Percentiles rank a stretch among this genome's conserved stretches.
phyloP scores from a whole-genome alignment of 2,329 filamentous ascomycete genomes.

The Alternaria arborescens region DNA sequence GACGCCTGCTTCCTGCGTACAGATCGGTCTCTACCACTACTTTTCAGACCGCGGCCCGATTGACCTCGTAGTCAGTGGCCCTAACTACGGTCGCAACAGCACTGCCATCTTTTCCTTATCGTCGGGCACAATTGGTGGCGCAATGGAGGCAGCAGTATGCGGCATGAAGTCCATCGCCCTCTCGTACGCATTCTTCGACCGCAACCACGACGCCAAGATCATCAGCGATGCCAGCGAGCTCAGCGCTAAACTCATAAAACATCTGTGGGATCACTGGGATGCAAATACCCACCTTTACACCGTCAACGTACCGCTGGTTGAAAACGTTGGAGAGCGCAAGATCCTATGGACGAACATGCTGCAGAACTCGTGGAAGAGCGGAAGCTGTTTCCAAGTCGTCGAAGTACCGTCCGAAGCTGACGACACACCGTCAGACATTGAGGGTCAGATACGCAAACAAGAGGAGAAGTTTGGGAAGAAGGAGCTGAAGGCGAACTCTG shows the following conservation, averaged over 20 bases:
- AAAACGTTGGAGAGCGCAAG: constrained; percentile 74
- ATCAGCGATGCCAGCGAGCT: constrained; percentile 80
- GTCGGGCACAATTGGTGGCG: constrained; percentile 60
- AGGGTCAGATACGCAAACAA: constrained; percentile 75
- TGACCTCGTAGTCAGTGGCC: constrained; percentile 60
- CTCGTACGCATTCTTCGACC: constrained; percentile 87
- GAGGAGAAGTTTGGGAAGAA: constrained; percentile 59
- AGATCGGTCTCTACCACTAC: constrained; percentile 59
- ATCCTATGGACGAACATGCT: constrained; percentile 86
- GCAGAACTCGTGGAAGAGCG: constrained; percentile 88
- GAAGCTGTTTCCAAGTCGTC: constrained; percentile 85
- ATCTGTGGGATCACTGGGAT: constrained; percentile 78
- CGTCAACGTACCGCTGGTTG: constrained; percentile 87
- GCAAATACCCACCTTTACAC: constrained; percentile 81
- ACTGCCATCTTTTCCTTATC: constrained; percentile 60
- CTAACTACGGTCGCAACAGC: constrained; percentile 61
- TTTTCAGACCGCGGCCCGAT: constrained; percentile 55
- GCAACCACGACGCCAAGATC: constrained; percentile 82
- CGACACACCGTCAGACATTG: constrained; percentile 70
- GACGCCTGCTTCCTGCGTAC: constrained; percentile 60
- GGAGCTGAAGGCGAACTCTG: constrained; percentile 40
- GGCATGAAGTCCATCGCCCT: constrained; percentile 74
- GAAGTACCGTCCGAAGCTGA: constrained; percentile 70
- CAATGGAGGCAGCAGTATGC: constrained; percentile 60
- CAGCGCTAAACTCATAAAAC: constrained; percentile 79